Evolutionary conservation across 148 eudicot genomes (phyloP).

Genomic region (Chenopodium formosanum): DNA sequence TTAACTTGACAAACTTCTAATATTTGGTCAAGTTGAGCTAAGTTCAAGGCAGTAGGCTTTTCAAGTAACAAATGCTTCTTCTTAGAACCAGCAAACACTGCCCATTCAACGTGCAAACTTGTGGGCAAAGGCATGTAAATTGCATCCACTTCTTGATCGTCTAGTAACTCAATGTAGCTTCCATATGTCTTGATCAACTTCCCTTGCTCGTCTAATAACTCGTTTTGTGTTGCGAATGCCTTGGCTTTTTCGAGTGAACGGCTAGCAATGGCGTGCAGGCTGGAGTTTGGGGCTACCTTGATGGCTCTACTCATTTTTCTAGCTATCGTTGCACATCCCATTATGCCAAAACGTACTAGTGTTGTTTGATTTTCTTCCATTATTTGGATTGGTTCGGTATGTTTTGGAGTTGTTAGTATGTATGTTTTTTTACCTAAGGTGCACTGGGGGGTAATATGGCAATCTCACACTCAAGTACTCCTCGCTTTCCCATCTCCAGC

Average conservation of each 20-base stretch:
- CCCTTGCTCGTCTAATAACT: constrained; percentile 7
- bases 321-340: constrained; percentile 45
- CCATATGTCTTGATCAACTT: constrained; percentile 38
- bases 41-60: constrained; percentile 57
- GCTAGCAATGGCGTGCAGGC: constrained; percentile 45
- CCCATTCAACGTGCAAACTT: constrained; percentile 45
- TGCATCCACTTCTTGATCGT: constrained; percentile 55
- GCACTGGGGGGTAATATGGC: too few species aligned
- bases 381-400: background rate
- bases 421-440: background rate
- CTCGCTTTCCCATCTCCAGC: too few species aligned
- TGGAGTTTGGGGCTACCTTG: constrained; percentile 38
- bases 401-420: background rate
- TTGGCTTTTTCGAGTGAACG: constrained; percentile 50
- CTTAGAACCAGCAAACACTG: constrained; percentile 45
- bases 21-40: constrained; percentile 38
- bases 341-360: constrained; percentile 19
- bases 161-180: constrained; percentile 44
- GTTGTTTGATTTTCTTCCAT: constrained; percentile 6
- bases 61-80: constrained; percentile 59
- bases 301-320: constrained; percentile 55
- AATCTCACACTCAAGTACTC: too few species aligned
- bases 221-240: constrained; percentile 32
- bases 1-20: constrained; percentile 42
- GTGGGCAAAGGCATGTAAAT: constrained; percentile 63